A percentile compares a stretch with the other conserved stretches of the same genome.
phyloP scores from a whole-genome alignment of 495 filamentous ascomycete species.

The Aspergillus olivimuriae region DNA sequence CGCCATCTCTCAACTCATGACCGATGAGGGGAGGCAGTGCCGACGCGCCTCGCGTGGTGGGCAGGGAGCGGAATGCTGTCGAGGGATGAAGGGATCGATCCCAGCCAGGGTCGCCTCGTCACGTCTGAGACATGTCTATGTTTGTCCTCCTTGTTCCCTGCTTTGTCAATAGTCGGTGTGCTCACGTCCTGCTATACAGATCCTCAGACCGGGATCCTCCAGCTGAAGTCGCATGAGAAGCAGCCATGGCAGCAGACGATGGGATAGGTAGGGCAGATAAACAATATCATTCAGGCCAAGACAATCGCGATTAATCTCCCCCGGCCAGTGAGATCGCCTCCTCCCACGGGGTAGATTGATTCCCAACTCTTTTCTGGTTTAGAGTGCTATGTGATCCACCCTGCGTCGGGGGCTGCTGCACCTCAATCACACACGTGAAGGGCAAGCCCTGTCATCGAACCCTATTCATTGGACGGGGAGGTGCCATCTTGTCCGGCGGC shows the following conservation, averaged over 20 bases:
- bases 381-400: neutral
- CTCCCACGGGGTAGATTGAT: neutral
- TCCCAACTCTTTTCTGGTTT: neutral
- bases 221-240: neutral
- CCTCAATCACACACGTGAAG: neutral
- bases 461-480: neutral
- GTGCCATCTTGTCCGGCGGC: too few species aligned
- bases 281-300: neutral
- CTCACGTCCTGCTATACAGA: neutral
- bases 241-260: neutral
- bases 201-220: neutral
- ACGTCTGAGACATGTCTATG: neutral
- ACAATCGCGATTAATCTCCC: too few species aligned
- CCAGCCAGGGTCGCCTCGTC: too few species aligned
- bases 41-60: neutral
- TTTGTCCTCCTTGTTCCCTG: too few species aligned
- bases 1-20: neutral
- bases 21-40: neutral
- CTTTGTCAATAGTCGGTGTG: too few species aligned
- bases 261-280: neutral
- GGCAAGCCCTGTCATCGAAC: neutral
- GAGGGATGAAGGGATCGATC: neutral
- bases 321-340: neutral
- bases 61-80: neutral
- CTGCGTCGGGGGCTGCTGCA: neutral